Percentiles rank a stretch among this genome's conserved stretches.
Evolutionary conservation across 108 stramenopile species (phyloP).

Genomic region (Poteriospumella lacustris): DNA sequence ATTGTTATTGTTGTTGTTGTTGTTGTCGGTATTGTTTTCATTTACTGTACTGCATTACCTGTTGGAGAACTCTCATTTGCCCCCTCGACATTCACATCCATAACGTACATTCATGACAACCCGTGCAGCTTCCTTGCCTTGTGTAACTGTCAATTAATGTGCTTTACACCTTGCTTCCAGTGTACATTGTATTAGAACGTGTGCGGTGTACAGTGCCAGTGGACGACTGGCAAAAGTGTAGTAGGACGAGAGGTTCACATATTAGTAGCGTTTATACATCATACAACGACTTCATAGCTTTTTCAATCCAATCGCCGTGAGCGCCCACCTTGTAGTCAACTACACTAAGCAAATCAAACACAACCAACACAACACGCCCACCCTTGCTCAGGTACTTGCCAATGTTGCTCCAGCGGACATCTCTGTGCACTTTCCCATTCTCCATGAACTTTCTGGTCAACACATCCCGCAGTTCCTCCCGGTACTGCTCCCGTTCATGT

Average conservation of each 20-base stretch:
- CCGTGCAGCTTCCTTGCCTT: too few relatives aligned
- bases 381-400: neutral
- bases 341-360: neutral
- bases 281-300: neutral
- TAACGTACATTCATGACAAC: too few relatives aligned
- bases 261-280: neutral
- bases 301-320: neutral
- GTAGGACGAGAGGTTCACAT: neutral
- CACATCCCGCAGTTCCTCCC: neutral
- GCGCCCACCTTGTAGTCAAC: neutral
- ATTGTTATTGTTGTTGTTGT: too few relatives aligned
- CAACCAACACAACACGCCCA: neutral
- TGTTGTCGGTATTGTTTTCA: too few relatives aligned
- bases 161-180: too few relatives aligned
- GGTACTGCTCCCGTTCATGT: too few relatives aligned
- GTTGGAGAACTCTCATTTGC: too few relatives aligned
- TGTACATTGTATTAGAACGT: too few relatives aligned
- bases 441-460: neutral
- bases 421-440: neutral
- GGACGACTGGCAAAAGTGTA: neutral
- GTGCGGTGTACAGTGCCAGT: too few relatives aligned
- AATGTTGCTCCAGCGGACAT: neutral
- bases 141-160: too few relatives aligned
- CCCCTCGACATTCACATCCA: too few relatives aligned
- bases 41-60: too few relatives aligned